Conservation (phyloP, 768 basidiomycete genomes). For the Suillus weaverae region DNA sequence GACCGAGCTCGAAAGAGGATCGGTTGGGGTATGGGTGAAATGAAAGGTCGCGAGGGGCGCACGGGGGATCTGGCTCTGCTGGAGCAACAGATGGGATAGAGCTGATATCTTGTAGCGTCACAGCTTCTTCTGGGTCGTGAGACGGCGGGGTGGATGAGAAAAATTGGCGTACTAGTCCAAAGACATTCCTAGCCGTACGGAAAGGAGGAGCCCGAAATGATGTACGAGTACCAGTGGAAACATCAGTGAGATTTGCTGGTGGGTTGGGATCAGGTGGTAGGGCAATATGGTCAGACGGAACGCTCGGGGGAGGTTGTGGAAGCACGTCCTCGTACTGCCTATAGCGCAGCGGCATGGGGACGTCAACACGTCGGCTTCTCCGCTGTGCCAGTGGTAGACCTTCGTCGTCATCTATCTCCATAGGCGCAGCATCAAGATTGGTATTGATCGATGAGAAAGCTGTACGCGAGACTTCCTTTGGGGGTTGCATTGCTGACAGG, state of each 20-base stretch:
- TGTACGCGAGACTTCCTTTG: too few relatives aligned
- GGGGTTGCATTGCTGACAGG: too few relatives aligned
- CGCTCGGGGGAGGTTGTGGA: not conserved
- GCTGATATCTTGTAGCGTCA: slow-evolving; percentile 7
- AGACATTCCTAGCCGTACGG: not conserved
- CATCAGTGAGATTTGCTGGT: not conserved
- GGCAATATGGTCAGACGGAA: not conserved
- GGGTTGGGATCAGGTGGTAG: too few relatives aligned
- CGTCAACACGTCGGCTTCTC: not conserved
- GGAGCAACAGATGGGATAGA: slow-evolving; percentile 4
- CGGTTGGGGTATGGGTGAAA: too few relatives aligned
- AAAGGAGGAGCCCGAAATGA: not conserved
- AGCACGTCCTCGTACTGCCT: slow-evolving; percentile 1
- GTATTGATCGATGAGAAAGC: accelerated
- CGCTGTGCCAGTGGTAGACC: not conserved
- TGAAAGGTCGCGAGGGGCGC: too few relatives aligned
- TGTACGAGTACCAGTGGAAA: not conserved
- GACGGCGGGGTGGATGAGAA: not conserved
- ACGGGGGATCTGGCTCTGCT: not conserved
- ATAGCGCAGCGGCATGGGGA: slow-evolving; percentile 2
- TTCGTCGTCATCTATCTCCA: not conserved
- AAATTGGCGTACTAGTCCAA: slow-evolving; percentile 5
- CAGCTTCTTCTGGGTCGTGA: slow-evolving; percentile 6
- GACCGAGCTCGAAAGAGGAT: too few relatives aligned
- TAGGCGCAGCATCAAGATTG: not conserved